phyloP scores from a whole-genome alignment of 768 basidiomycete species.

The Cyclocybe cylindracea region DNA sequence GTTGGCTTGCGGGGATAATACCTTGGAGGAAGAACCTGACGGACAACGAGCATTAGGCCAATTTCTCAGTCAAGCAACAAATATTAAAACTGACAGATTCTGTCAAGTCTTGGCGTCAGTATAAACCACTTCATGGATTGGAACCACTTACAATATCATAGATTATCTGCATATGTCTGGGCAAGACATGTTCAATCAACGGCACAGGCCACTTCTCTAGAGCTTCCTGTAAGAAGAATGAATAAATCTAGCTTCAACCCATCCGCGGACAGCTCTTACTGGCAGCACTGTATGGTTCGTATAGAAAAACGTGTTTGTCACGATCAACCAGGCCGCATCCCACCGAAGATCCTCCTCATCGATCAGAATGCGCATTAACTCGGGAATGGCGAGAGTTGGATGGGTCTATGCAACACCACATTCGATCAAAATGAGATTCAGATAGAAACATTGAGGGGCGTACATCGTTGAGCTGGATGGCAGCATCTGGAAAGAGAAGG shows the following conservation, averaged over 20 bases:
- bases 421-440: not conserved
- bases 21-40: slow-evolving; percentile 69
- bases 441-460: slow-evolving; percentile 16
- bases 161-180: slow-evolving; percentile 90
- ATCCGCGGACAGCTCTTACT: slow-evolving; percentile 36
- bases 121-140: not conserved
- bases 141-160: slow-evolving; percentile 69
- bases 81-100: slow-evolving; percentile 46
- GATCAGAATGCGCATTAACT: slow-evolving; percentile 88
- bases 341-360: slow-evolving; percentile 91
- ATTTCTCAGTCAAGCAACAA: not conserved
- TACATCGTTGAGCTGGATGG: slow-evolving; percentile 95
- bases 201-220: slow-evolving; percentile 93
- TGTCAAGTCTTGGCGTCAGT: slow-evolving; percentile 20
- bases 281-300: slow-evolving; percentile 95
- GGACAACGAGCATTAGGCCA: not conserved
- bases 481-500: slow-evolving; percentile 54
- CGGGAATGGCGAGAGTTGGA: slow-evolving; percentile 92
- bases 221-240: slow-evolving; percentile 55
- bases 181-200: slow-evolving; percentile 81
- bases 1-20: slow-evolving; percentile 19
- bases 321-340: slow-evolving; percentile 86
- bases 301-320: slow-evolving; percentile 91
- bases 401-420: slow-evolving; percentile 63
- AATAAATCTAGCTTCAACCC: not conserved